A percentile compares a stretch with the other conserved stretches of the same genome.
These are phyloP conservation scores for Crithidia expoeki DNA, from an alignment of 208 protist species.

Conservation along the genomic window DNA sequence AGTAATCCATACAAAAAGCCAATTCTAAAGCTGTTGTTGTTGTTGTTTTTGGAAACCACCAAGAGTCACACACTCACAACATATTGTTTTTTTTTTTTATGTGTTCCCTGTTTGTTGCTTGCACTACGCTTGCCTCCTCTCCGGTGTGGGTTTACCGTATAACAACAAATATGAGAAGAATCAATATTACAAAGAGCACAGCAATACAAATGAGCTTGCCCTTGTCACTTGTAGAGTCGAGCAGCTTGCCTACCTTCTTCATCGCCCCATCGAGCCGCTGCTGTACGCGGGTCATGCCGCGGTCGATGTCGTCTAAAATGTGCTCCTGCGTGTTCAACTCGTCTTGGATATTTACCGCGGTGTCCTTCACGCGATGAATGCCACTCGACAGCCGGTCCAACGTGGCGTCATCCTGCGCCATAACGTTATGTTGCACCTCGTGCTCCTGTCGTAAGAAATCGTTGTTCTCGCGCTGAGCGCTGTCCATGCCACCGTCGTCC, in stretches of 20 bases:
- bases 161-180: constrained; percentile 70
- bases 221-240: constrained; percentile 79
- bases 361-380: constrained; percentile 72
- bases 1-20: background rate
- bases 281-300: constrained; percentile 74
- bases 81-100: too few species aligned
- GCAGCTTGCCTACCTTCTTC: constrained; percentile 73
- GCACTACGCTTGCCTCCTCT: too few species aligned
- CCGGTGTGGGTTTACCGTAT: constrained; percentile 45
- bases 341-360: constrained; percentile 71
- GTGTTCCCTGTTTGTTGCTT: too few species aligned
- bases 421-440: constrained; percentile 56
- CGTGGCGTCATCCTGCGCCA: constrained; percentile 72
- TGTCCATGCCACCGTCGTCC: constrained; percentile 22
- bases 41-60: too few species aligned
- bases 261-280: constrained; percentile 68
- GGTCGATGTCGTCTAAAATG: constrained; percentile 79
- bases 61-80: too few species aligned
- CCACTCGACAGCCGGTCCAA: constrained; percentile 73
- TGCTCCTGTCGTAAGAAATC: constrained; percentile 76
- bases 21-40: too few species aligned
- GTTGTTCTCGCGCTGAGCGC: constrained; percentile 51
- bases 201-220: constrained; percentile 84
- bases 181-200: constrained; percentile 72
- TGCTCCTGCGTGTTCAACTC: constrained; percentile 85